A percentile compares a stretch with the other conserved stretches of the same genome.
These are phyloP conservation scores for Tolypocladium ovalisporum DNA, from an alignment of 2,329 filamentous ascomycete genomes.

Conservation along the genomic window DNA sequence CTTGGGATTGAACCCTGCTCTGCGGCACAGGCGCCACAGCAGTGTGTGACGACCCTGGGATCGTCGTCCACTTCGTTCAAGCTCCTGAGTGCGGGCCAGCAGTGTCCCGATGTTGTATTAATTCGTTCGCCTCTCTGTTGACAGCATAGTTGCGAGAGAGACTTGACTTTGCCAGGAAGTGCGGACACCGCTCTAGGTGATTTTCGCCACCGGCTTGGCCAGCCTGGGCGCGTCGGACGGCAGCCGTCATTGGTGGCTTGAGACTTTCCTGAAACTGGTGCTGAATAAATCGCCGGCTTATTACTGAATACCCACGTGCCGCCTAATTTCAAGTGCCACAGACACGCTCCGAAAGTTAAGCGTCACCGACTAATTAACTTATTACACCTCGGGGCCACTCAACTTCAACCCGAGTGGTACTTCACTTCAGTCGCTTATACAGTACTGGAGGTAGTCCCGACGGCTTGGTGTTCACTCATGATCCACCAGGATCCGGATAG, in stretches of 20 bases:
- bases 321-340: too few species aligned
- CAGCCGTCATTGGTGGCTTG: neutral
- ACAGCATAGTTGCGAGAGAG: neutral
- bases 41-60: neutral
- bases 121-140: neutral
- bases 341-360: too few species aligned
- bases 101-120: neutral
- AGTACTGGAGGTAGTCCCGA: too few species aligned
- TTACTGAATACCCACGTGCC: too few species aligned
- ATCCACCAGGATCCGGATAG: too few species aligned
- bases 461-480: too few species aligned
- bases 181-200: too few species aligned
- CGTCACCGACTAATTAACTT: too few species aligned
- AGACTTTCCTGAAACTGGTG: neutral
- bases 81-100: neutral
- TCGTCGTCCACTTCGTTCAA: neutral
- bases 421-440: too few species aligned
- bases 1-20: neutral
- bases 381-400: too few species aligned
- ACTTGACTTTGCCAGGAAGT: neutral
- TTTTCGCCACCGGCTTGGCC: neutral
- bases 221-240: neutral
- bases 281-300: neutral
- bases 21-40: neutral
- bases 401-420: too few species aligned